Conservation (phyloP, 176 grass and related monocot species). For the Musa troglodytarum region DNA sequence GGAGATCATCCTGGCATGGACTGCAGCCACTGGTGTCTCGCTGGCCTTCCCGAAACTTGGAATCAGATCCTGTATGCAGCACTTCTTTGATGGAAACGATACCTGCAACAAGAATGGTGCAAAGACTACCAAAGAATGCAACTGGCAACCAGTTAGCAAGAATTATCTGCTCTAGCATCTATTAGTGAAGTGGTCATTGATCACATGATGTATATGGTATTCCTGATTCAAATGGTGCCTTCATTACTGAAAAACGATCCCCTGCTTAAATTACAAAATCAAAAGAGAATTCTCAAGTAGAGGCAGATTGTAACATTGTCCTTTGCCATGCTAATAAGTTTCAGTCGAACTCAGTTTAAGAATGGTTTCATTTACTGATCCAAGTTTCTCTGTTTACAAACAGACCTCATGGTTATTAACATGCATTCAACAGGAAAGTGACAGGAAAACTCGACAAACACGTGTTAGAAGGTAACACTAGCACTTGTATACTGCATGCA, state of each 20-base stretch:
- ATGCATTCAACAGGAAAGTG: no score
- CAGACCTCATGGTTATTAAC: no score
- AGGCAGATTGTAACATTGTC: neutral
- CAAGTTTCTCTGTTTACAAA: no score
- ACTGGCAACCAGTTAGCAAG: neutral
- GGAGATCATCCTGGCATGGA: slow-evolving; percentile 69
- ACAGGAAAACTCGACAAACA: no score
- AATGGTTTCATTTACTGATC: no score
- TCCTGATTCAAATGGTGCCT: no score
- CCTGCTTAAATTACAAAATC: neutral
- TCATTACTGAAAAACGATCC: neutral
- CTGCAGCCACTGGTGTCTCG: slow-evolving; percentile 98
- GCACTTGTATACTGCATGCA: no score
- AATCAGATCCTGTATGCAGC: slow-evolving; percentile 81
- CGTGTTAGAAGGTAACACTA: no score
- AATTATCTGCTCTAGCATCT: neutral
- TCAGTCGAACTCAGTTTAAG: no score
- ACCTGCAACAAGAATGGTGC: neutral
- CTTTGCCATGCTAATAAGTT: neutral
- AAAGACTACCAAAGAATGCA: neutral
- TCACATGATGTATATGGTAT: neutral
- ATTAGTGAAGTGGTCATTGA: neutral
- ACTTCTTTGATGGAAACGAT: neutral
- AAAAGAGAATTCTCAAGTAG: neutral
- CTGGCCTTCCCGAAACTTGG: slow-evolving; percentile 85